Percentiles rank a stretch among this genome's conserved stretches.
phyloP scores from a whole-genome alignment of 2,329 filamentous ascomycete species.

The Aspergillus thermomutatus region DNA sequence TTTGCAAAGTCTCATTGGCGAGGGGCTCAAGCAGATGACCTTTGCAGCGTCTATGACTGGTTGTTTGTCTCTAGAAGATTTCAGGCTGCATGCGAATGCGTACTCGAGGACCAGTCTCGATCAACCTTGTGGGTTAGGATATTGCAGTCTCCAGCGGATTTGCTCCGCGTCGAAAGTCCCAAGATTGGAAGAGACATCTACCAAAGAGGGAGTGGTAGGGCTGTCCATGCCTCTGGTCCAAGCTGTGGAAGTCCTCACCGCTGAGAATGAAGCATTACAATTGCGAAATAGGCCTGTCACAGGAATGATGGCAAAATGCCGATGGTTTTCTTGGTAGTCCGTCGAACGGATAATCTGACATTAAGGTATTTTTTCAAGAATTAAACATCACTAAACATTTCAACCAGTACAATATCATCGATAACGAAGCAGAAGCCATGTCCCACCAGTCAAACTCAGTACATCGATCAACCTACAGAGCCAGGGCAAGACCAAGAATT shows the following conservation, averaged over 20 bases:
- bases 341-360: neutral
- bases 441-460: neutral
- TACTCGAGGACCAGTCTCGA: neutral
- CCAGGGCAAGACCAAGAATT: conserved; percentile 21
- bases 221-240: neutral
- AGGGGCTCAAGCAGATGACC: neutral
- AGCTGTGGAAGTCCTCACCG: neutral
- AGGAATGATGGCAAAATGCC: neutral
- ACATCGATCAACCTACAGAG: conserved; percentile 13
- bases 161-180: too few relatives aligned
- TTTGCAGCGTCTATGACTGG: neutral
- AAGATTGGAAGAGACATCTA: neutral
- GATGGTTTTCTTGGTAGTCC: neutral
- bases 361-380: neutral
- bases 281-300: neutral
- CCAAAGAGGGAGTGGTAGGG: neutral
- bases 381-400: neutral
- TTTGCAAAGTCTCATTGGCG: neutral
- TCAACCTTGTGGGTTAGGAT: neutral
- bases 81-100: neutral
- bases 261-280: neutral
- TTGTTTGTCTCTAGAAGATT: neutral
- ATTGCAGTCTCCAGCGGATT: neutral
- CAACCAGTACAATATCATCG: neutral
- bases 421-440: neutral